A percentile compares a stretch with the other conserved stretches of the same genome.
phyloP scores from a whole-genome alignment of 164 flowering plant genomes.

The Vitis labrusca region DNA sequence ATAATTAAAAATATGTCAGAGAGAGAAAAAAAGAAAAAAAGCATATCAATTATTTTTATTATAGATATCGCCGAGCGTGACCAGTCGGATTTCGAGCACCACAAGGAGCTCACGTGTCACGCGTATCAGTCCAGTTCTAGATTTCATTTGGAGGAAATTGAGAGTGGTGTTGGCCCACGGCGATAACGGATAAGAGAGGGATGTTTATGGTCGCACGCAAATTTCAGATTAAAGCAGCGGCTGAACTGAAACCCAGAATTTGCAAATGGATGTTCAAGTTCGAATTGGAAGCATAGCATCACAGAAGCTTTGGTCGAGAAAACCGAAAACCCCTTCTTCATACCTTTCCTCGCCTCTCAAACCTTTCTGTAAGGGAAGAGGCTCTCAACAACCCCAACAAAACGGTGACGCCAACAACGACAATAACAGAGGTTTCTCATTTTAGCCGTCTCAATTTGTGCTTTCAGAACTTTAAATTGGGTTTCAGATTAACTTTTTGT shows the following conservation, averaged over 20 bases:
- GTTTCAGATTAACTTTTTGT: neutral
- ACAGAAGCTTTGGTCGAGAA: conserved; percentile 6
- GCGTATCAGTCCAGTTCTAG: too few species aligned
- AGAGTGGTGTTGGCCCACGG: too few species aligned
- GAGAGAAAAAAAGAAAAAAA: too few species aligned
- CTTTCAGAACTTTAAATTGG: neutral
- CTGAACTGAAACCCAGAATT: too few species aligned
- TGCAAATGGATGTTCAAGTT: conserved; percentile 35
- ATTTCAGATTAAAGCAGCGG: too few species aligned
- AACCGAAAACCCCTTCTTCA: conserved; percentile 10
- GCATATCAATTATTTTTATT: too few species aligned
- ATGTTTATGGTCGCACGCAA: neutral
- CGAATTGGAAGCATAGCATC: conserved; percentile 21
- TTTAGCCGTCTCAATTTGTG: too few species aligned
- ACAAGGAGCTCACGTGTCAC: too few species aligned
- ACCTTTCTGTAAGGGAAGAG: conserved; percentile 26
- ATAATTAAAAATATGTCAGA: too few species aligned
- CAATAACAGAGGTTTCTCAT: neutral
- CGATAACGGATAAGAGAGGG: neutral
- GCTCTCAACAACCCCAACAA: conserved; percentile 20
- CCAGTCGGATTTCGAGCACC: too few species aligned
- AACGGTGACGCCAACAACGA: conserved; percentile 21
- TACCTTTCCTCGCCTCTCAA: conserved; percentile 7
- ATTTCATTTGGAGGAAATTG: too few species aligned
- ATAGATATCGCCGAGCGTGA: too few species aligned